These are phyloP conservation scores for Mentha longifolia DNA, from an alignment of 257 asterid genomes.

Conservation along the genomic window DNA sequence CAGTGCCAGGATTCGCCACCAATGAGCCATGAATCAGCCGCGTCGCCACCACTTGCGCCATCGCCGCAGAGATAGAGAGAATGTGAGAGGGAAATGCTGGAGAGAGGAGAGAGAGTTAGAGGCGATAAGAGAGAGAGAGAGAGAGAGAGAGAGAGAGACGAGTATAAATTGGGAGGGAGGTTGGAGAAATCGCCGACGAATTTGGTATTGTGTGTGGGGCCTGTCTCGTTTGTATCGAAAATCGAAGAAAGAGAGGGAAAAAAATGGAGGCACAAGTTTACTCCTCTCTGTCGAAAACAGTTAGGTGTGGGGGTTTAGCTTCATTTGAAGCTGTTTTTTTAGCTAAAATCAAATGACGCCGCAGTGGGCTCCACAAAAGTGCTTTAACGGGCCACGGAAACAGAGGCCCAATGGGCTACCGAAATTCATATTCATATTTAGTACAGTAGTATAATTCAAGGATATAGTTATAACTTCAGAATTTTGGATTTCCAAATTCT, in stretches of 20 bases:
- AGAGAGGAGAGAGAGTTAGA: neutral
- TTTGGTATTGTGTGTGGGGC: conserved; percentile 41
- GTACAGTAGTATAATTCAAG: too few species aligned
- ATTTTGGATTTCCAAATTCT: too few species aligned
- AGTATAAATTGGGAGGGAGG: conserved; percentile 32
- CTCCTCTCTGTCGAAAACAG: conserved; percentile 9
- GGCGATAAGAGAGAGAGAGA: too few species aligned
- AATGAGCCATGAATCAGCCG: conserved; percentile 67
- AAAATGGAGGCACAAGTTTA: conserved; percentile 26
- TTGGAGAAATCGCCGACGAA: conserved; percentile 59
- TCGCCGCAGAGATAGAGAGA: conserved; percentile 33
- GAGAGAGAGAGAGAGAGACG: neutral
- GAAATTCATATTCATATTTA: neutral
- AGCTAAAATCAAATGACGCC: neutral
- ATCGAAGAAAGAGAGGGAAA: neutral
- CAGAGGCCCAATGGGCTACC: neutral
- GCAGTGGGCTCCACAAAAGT: neutral
- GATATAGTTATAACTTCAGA: conserved; percentile 27
- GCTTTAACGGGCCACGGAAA: neutral
- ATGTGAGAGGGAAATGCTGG: neutral
- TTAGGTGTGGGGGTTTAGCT: conserved; percentile 12
- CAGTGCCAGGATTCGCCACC: conserved; percentile 50
- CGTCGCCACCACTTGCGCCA: conserved; percentile 90
- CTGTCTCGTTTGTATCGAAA: conserved; percentile 71
- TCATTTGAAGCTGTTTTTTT: neutral